phyloP scores from a whole-genome alignment of 2,329 filamentous ascomycete genomes.

The Fusarium chlamydosporum region DNA sequence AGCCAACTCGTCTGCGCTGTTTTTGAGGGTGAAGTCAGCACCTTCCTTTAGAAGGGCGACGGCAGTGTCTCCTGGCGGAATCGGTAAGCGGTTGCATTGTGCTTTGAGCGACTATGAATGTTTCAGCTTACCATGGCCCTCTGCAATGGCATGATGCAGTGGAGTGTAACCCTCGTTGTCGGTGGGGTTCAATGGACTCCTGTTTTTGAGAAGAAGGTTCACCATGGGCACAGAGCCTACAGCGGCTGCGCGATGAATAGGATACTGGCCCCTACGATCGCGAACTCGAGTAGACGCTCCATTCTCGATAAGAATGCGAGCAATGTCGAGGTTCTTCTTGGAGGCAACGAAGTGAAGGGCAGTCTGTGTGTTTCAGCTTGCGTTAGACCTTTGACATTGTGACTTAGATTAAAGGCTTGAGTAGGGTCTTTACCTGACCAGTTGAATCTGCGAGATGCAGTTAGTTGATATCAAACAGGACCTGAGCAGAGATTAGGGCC shows the following conservation, averaged over 20 bases:
- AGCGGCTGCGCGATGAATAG: slow-evolving; percentile 92
- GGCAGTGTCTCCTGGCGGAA: slow-evolving; percentile 77
- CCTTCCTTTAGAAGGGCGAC: slow-evolving; percentile 86
- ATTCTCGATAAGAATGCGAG: slow-evolving; percentile 79
- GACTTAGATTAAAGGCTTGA: not conserved
- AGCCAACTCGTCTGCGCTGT: slow-evolving; percentile 77
- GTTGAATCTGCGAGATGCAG: slow-evolving; percentile 67
- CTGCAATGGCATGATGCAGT: slow-evolving; percentile 87
- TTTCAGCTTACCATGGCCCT: slow-evolving; percentile 72
- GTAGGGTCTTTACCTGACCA: slow-evolving; percentile 67
- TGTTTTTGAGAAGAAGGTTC: slow-evolving; percentile 80
- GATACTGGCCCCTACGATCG: slow-evolving; percentile 89
- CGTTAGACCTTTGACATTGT: not conserved
- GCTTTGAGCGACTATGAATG: not conserved
- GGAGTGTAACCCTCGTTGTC: slow-evolving; percentile 89
- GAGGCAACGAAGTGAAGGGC: slow-evolving; percentile 92
- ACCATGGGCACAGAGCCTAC: slow-evolving; percentile 91
- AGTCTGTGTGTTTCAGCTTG: slow-evolving; percentile 66
- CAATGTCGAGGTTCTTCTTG: slow-evolving; percentile 87
- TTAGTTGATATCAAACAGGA: slow-evolving; percentile 8
- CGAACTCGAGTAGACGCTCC: slow-evolving; percentile 84
- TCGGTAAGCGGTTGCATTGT: not conserved
- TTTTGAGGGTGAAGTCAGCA: slow-evolving; percentile 84
- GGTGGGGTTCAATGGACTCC: slow-evolving; percentile 85
- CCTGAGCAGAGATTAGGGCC: slow-evolving; percentile 16